Percentiles rank a stretch among this genome's conserved stretches.
phyloP scores from a whole-genome alignment of 306 rosid species.

The Argentina anserina region DNA sequence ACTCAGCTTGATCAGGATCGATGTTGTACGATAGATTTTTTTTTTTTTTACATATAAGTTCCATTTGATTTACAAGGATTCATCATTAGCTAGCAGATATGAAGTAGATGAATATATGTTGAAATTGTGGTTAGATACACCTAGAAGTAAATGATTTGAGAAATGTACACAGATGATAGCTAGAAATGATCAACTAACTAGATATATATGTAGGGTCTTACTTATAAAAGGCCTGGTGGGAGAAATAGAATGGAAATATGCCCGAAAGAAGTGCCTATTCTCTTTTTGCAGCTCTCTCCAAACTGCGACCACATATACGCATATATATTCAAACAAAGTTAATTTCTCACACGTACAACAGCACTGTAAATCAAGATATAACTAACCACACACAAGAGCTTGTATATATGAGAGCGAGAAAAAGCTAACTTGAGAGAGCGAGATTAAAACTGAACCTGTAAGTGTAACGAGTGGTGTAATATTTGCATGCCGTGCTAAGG shows the following conservation, averaged over 20 bases:
- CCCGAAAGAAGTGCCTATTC: constrained; percentile 69
- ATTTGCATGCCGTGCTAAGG: constrained; percentile 68
- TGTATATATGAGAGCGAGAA: neutral
- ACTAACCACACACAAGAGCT: neutral
- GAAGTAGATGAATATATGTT: no score
- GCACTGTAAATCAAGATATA: neutral
- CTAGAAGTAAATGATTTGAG: no score
- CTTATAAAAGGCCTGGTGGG: constrained; percentile 40
- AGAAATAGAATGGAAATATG: constrained; percentile 54
- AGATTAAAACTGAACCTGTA: constrained; percentile 45
- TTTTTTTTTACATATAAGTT: no score
- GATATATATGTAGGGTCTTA: constrained; percentile 30
- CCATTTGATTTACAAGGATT: no score
- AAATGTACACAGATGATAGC: no score
- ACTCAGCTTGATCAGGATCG: no score
- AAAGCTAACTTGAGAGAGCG: constrained; percentile 2
- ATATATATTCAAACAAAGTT: neutral
- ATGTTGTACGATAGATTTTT: no score
- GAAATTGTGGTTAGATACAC: no score
- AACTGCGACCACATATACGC: constrained; percentile 37
- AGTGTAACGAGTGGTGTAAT: constrained; percentile 73
- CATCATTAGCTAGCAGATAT: no score
- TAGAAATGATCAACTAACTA: neutral
- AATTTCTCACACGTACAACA: neutral
- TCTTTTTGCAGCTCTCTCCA: constrained; percentile 95